phyloP scores from a whole-genome alignment of 2,329 filamentous ascomycete genomes.

The Fusarium incarnatum region DNA sequence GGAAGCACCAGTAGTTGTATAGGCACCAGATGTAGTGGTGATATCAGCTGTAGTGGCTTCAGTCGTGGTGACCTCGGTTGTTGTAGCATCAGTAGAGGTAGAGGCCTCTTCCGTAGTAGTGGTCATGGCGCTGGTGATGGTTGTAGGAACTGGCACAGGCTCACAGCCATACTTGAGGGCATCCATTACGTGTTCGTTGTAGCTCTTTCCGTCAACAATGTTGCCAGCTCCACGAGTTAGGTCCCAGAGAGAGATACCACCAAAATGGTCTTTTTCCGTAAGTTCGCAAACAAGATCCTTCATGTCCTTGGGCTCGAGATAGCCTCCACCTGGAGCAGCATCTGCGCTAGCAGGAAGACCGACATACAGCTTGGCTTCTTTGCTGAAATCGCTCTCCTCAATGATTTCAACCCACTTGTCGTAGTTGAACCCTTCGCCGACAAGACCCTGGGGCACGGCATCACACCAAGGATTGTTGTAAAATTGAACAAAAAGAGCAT shows the following conservation, averaged over 20 bases:
- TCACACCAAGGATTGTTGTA: slow-evolving; percentile 60
- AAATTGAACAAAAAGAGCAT: slow-evolving; percentile 61
- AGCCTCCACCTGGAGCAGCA: slow-evolving; percentile 48
- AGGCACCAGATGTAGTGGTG: slow-evolving; percentile 19
- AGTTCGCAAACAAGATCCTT: slow-evolving; percentile 55
- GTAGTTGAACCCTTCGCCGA: slow-evolving; percentile 55
- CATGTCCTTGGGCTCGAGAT: slow-evolving; percentile 51
- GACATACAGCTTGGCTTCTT: slow-evolving; percentile 59
- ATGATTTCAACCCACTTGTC: slow-evolving; percentile 55
- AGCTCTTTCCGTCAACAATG: slow-evolving; percentile 50
- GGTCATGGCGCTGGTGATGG: slow-evolving; percentile 19
- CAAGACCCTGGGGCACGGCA: slow-evolving; percentile 46
- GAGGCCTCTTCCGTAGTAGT: slow-evolving; percentile 26
- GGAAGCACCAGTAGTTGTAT: slow-evolving; percentile 9
- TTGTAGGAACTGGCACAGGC: slow-evolving; percentile 43
- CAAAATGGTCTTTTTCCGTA: slow-evolving; percentile 54
- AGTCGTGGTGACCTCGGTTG: slow-evolving; percentile 25
- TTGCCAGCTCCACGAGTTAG: slow-evolving; percentile 52
- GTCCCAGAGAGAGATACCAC: slow-evolving; percentile 62
- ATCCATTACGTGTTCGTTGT: slow-evolving; percentile 53
- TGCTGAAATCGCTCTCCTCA: slow-evolving; percentile 50
- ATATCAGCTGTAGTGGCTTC: slow-evolving; percentile 19
- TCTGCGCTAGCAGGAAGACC: slow-evolving; percentile 54
- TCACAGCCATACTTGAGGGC: slow-evolving; percentile 54
- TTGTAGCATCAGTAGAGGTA: slow-evolving; percentile 9